Evolutionary conservation across 257 asterid species (phyloP).

Genomic region (Nicotiana undulata): DNA sequence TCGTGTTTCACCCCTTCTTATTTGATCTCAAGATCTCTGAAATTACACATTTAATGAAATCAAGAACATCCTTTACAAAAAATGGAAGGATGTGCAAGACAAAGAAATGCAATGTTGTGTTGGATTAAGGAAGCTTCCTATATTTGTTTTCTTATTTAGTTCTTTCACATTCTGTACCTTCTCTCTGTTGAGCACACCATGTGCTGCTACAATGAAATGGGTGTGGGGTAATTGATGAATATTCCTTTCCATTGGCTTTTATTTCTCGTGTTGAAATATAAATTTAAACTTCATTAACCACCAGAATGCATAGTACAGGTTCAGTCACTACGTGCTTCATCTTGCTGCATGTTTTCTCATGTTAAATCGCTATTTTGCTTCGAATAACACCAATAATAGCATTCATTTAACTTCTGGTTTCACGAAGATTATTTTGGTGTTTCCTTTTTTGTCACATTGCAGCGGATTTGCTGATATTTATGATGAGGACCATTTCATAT

Average conservation of each 20-base stretch:
- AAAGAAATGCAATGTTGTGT: neutral
- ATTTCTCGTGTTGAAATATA: neutral
- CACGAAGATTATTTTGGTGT: neutral
- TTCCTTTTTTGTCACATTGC: constrained; percentile 18
- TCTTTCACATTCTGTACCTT: neutral
- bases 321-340: neutral
- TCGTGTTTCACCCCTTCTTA: neutral
- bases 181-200: neutral
- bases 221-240: neutral
- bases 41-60: neutral
- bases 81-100: neutral
- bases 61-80: neutral
- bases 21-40: neutral
- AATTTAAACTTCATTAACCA: neutral
- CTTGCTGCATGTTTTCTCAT: neutral
- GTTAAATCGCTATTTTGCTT: neutral
- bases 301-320: neutral
- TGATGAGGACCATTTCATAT: constrained; percentile 68
- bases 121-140: neutral
- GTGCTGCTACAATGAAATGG: neutral
- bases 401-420: neutral
- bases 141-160: neutral
- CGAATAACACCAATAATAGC: neutral
- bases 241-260: neutral
- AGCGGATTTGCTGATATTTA: constrained; percentile 77